Conservation (phyloP, 1,284 basidiomycete species). For the Xerocomus minutiporus region DNA sequence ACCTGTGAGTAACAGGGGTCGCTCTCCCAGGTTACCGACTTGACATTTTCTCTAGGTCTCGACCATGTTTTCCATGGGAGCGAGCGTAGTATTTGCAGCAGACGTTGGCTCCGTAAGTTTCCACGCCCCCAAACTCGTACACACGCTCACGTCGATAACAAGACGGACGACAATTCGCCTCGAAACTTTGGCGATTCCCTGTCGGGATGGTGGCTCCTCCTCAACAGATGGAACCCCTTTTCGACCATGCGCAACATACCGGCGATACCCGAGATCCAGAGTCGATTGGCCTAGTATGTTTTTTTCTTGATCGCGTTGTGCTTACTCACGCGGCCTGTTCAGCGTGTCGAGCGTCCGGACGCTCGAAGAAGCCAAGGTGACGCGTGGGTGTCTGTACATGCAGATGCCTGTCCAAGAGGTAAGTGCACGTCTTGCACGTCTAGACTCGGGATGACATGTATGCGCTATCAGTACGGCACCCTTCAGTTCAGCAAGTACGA, state of each 20-base stretch:
- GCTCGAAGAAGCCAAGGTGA: constrained; percentile 89
- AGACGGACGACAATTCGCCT: constrained; percentile 93
- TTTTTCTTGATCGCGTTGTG: neutral
- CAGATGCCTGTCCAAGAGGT: constrained; percentile 88
- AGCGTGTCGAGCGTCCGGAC: constrained; percentile 96
- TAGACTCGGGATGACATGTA: no score
- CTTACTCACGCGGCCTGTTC: neutral
- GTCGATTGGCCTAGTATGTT: constrained; percentile 88
- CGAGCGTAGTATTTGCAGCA: constrained; percentile 88
- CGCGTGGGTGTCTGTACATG: constrained; percentile 87
- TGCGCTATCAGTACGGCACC: constrained; percentile 58
- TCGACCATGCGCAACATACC: constrained; percentile 78
- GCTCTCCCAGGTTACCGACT: neutral
- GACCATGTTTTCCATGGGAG: constrained; percentile 90
- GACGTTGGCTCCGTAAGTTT: constrained; percentile 85
- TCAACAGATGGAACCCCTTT: constrained; percentile 93
- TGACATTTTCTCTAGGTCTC: constrained; percentile 55
- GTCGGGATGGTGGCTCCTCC: constrained; percentile 94
- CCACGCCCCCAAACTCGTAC: neutral
- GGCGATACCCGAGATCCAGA: constrained; percentile 94
- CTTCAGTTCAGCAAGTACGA: constrained; percentile 79
- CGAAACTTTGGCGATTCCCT: constrained; percentile 93
- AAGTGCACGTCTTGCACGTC: no score
- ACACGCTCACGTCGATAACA: neutral
- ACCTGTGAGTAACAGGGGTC: constrained; percentile 49